Conservation (phyloP, 768 basidiomycete genomes). For the Gautieria morchelliformis region DNA sequence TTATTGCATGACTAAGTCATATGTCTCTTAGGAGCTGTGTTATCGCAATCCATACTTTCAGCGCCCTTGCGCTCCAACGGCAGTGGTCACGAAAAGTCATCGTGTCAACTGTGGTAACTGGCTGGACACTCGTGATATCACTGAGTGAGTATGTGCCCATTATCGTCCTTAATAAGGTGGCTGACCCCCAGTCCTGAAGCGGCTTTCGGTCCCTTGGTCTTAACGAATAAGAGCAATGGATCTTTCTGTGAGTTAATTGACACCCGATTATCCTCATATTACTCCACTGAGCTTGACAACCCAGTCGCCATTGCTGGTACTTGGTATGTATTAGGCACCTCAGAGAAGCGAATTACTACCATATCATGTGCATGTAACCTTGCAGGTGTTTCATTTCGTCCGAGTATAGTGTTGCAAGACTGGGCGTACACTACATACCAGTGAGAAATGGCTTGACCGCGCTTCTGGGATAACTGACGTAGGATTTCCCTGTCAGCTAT, state of each 20-base stretch:
- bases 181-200: neutral
- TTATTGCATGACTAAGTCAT: neutral
- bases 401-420: neutral
- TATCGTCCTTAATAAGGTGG: no score
- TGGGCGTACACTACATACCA: neutral
- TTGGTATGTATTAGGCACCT: neutral
- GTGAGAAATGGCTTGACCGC: neutral
- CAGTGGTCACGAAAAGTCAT: neutral
- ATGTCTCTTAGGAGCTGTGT: neutral
- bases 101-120: neutral
- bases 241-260: slow-evolving; percentile 1
- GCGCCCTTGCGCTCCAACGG: neutral
- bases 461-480: neutral
- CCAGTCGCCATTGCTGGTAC: slow-evolving; percentile 4
- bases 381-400: slow-evolving; percentile 6
- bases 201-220: neutral
- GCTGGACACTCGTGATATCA: neutral
- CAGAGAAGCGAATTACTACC: neutral
- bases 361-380: neutral
- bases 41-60: slow-evolving; percentile 1
- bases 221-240: neutral
- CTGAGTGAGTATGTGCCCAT: neutral
- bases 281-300: no score
- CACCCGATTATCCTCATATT: no score
- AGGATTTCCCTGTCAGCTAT: neutral